Percentiles rank a stretch among this genome's conserved stretches.
These are phyloP conservation scores for Lepidium africanum DNA, from an alignment of 345 rosid species.

Conservation along the genomic window DNA sequence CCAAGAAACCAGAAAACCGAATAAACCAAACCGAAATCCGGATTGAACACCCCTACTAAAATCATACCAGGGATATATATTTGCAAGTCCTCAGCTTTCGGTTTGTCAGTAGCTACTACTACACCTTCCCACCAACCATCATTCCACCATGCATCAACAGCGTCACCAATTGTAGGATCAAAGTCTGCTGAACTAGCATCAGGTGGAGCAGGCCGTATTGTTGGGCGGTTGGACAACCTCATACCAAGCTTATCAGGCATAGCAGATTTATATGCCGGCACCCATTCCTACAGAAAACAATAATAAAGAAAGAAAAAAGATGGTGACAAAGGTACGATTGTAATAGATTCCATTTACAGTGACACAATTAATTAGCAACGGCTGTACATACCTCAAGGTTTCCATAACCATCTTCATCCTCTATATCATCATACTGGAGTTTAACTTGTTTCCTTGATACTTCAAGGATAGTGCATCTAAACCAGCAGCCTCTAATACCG, in stretches of 20 bases:
- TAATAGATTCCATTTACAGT: not conserved
- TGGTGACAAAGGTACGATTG: not conserved
- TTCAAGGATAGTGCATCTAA: constrained; percentile 73
- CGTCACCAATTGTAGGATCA: constrained; percentile 44
- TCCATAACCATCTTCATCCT: constrained; percentile 70
- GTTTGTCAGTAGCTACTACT: constrained; percentile 36
- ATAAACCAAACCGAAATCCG: no score
- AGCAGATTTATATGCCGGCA: constrained; percentile 65
- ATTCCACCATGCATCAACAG: constrained; percentile 99
- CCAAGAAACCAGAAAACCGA: no score
- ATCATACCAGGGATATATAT: constrained; percentile 67
- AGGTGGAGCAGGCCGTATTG: constrained; percentile 64
- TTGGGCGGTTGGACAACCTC: constrained; percentile 62
- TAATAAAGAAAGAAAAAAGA: not conserved
- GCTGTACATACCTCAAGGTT: constrained; percentile 73
- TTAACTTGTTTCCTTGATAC: constrained; percentile 59
- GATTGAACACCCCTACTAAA: no score
- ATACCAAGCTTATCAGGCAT: constrained; percentile 76
- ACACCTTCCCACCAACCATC: constrained; percentile 99
- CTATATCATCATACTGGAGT: constrained; percentile 80
- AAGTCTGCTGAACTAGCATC: constrained; percentile 19
- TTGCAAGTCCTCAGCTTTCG: constrained; percentile 37
- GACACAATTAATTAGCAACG: not conserved
- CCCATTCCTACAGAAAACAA: constrained; percentile 64
- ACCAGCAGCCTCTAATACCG: constrained; percentile 98